Evolutionary conservation across 768 basidiomycete species (phyloP).

Genomic region (Megacollybia marginata): DNA sequence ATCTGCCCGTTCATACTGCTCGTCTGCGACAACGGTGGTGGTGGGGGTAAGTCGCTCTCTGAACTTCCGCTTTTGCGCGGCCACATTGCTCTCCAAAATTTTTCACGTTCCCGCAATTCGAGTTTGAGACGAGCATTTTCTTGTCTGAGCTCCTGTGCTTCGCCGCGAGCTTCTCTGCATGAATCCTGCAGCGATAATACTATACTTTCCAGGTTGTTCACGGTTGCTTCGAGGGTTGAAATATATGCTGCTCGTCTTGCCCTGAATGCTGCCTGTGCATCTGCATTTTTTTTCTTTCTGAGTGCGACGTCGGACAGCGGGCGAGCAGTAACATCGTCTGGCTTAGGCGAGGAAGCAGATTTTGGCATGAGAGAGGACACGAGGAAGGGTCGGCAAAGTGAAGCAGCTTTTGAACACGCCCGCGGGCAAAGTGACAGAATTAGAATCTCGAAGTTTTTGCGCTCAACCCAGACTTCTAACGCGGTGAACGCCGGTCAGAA

Average conservation of each 20-base stretch:
- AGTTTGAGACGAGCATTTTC: constrained; percentile 60
- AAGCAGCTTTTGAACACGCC: background rate
- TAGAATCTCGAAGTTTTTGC: background rate
- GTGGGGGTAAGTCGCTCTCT: constrained; percentile 50
- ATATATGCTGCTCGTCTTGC: constrained; percentile 82
- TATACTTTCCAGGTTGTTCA: constrained; percentile 69
- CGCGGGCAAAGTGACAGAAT: background rate
- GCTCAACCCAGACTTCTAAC: too few relatives aligned
- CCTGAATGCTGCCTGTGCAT: constrained; percentile 82
- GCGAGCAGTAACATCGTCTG: constrained; percentile 15
- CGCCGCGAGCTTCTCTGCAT: constrained; percentile 57
- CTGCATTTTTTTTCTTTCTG: constrained; percentile 85
- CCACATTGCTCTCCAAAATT: constrained; percentile 64
- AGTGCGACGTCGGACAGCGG: constrained; percentile 46
- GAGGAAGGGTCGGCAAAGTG: background rate
- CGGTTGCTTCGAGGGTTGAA: constrained; percentile 80
- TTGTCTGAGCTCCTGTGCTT: constrained; percentile 54
- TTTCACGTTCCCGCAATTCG: constrained; percentile 66
- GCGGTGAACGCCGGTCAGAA: too few relatives aligned
- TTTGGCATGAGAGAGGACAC: constrained; percentile 30
- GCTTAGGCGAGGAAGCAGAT: constrained; percentile 19
- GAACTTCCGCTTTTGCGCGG: constrained; percentile 51
- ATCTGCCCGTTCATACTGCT: constrained; percentile 25
- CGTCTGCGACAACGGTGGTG: constrained; percentile 32
- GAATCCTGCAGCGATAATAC: constrained; percentile 80